These are phyloP conservation scores for Sphagnurus paluster DNA, from an alignment of 1,284 basidiomycete genomes.

Conservation along the genomic window DNA sequence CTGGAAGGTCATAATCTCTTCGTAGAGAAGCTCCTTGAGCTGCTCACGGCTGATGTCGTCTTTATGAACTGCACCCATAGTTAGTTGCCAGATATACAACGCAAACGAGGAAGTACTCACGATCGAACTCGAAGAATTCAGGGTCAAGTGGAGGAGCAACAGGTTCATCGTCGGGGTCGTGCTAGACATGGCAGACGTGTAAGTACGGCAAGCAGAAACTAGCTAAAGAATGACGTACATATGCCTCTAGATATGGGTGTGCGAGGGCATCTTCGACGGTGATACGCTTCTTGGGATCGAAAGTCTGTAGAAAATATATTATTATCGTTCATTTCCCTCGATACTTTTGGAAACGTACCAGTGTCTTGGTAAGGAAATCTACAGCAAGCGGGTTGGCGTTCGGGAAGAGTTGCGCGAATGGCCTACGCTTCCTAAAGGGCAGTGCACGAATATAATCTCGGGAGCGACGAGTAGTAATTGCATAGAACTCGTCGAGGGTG, in stretches of 20 bases:
- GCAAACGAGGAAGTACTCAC: conserved; percentile 38
- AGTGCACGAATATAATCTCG: conserved; percentile 89
- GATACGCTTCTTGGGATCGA: conserved; percentile 92
- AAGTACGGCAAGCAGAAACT: no score
- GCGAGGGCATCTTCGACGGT: conserved; percentile 90
- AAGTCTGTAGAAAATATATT: conserved; percentile 50
- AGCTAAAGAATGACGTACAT: conserved; percentile 47
- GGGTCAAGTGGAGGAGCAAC: conserved; percentile 87
- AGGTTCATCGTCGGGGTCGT: conserved; percentile 93
- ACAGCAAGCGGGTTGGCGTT: conserved; percentile 84
- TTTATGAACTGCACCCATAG: conserved; percentile 70
- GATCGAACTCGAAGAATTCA: conserved; percentile 93
- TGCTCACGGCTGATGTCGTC: conserved; percentile 87
- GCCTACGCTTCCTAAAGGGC: conserved; percentile 82
- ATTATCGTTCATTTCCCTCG: conserved; percentile 1
- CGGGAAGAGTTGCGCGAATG: conserved; percentile 82
- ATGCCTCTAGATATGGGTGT: conserved; percentile 91
- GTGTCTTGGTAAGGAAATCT: conserved; percentile 89
- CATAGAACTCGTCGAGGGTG: conserved; percentile 88
- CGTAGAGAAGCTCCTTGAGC: conserved; percentile 59
- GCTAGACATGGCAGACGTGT: no score
- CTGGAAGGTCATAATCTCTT: conserved; percentile 74
- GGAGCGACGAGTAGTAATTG: conserved; percentile 82
- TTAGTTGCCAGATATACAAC: not conserved
- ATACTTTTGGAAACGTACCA: conserved; percentile 51